Evolutionary conservation across 495 filamentous ascomycete species (phyloP), one percentile per base, ranked within the genome.

Genomic region (Schizothecium vesticola): DNA sequence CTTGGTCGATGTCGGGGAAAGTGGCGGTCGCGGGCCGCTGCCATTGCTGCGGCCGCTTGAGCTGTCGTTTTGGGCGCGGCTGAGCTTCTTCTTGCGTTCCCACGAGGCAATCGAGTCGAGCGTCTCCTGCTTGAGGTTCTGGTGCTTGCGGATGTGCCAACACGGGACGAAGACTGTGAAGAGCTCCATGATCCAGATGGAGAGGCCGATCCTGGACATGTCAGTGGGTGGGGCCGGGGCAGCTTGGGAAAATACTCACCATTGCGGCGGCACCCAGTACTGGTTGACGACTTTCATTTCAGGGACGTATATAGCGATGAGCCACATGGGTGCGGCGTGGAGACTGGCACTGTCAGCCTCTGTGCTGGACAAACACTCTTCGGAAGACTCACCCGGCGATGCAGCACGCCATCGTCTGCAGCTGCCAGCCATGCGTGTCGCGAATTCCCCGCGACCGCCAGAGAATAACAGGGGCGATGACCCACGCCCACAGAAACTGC

Each of bases 351-450:
- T 43, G 51, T 65, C 26, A 62, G 19, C 65, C 64, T 57, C 56
- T n/a, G 11, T 28, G 16, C 5, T 3, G 26, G 25, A 67, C 43
- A 25, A 63, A 36, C 22, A 22, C 25, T 25, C 31, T 51, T 51
- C 6, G 43, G 9, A 67, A 11, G 26, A 66, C 77, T 67, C 76
- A 82, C 86, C 85, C 82, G 21, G 83, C 81, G 65, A 91, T 67
- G 68, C 85, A 84, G 71, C 86, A 88, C 23, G 82, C 76, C 29
- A 86, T 86, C 12, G 88, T 91, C 71, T 91, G 88, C 4, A 83
- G 69, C n/a, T 87, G 83, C 89, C 89, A 91, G 64, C 86, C 85
- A 64, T 90, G 85, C 5, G 88, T 88, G 70, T 91, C 89, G 60
- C 78, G 82, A 67, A 91, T 89, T 43, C 72, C 72, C 58, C 80